Evolutionary conservation across 2,329 filamentous ascomycete species (phyloP), one percentile per base, ranked within the genome.

Genomic region (Drechslerella stenobrocha): DNA sequence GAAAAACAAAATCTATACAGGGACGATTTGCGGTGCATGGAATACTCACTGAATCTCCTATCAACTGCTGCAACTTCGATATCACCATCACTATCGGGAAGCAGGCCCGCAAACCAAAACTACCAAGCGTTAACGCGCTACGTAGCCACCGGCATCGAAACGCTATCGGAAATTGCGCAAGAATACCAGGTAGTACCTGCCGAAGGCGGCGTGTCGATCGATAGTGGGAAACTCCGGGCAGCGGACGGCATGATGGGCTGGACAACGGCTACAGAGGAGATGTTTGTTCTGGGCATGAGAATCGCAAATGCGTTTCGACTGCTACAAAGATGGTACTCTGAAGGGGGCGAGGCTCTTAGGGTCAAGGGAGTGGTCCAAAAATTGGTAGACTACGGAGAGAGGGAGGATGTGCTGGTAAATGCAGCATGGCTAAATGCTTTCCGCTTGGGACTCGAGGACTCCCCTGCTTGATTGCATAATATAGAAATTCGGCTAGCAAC

Each of bases 1-100:
- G 93, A 98, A 77, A 91, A 95, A 75, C 90, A 95, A 75, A 98
- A 98, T 74, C 81, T 96, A n/a, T 97, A 89, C 75, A 79, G 92
- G 50, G 92, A 97, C 75, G 86, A 90, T 71, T 83, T 89, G 3
- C 81, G 85, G 47, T 91, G 96, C 75, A 80, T 85, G 2, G 77
- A 80, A 15, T 75, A 69, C 20, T 58, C 52, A 24, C 22, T 58
- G 2, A 28, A 40, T 30, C 7, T 61, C 4, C 45, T 69, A 23
- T 48, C 26, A 2, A 44, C 45, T 4, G 28, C 47, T n/a, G 9
- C 48, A 7, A 45, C 20, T 11, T 4, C 28, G 5, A 50, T 18
- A 9, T 3, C 34, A 13, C 3, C 9, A 15, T 2, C 18, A 4
- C n/a, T n/a, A n/a, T n/a, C n/a, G n/a, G 24, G 45, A 46, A n/a